phyloP scores from a whole-genome alignment of 192 early-diverging fungal species.

The Geranomyces variabilis region DNA sequence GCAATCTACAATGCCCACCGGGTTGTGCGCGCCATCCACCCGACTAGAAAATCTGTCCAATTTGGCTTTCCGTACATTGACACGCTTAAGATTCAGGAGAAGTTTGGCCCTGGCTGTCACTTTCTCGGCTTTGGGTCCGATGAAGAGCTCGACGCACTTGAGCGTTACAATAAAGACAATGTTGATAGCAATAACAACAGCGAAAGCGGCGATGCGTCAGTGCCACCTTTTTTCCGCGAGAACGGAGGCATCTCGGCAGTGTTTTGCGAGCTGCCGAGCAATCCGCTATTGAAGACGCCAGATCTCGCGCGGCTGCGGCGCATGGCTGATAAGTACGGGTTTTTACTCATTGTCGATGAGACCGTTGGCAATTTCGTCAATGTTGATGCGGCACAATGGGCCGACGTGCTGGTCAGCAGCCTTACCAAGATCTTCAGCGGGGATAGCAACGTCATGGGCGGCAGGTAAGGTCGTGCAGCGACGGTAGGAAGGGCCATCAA shows the following conservation, averaged over 20 bases:
- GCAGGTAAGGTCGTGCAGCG: constrained; percentile 61
- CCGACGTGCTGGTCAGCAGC: constrained; percentile 87
- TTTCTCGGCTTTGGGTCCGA: constrained; percentile 86
- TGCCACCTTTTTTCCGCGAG: constrained; percentile 19
- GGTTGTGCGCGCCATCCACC: constrained; percentile 47
- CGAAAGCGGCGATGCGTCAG: too few species aligned
- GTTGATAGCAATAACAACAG: too few species aligned
- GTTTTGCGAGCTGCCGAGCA: constrained; percentile 93
- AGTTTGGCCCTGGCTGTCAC: constrained; percentile 87
- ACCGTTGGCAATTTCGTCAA: constrained; percentile 96
- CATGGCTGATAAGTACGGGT: constrained; percentile 76
- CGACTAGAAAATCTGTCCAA: constrained; percentile 74
- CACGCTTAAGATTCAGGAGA: constrained; percentile 95
- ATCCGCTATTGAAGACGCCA: constrained; percentile 86
- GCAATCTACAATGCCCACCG: constrained; percentile 89
- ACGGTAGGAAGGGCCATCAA: not conserved
- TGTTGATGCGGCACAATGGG: constrained; percentile 73
- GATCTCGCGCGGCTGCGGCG: constrained; percentile 73
- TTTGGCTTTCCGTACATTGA: constrained; percentile 97
- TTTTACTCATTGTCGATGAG: constrained; percentile 89
- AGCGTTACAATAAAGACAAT: constrained; percentile 19
- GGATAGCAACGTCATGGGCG: constrained; percentile 97
- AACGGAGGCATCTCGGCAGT: constrained; percentile 76
- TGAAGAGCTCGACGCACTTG: constrained; percentile 69
- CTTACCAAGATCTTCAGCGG: constrained; percentile 95